Percentiles rank a stretch among this genome's conserved stretches.
Conservation (phyloP, 164 flowering plant species). For the Sedum album region DNA sequence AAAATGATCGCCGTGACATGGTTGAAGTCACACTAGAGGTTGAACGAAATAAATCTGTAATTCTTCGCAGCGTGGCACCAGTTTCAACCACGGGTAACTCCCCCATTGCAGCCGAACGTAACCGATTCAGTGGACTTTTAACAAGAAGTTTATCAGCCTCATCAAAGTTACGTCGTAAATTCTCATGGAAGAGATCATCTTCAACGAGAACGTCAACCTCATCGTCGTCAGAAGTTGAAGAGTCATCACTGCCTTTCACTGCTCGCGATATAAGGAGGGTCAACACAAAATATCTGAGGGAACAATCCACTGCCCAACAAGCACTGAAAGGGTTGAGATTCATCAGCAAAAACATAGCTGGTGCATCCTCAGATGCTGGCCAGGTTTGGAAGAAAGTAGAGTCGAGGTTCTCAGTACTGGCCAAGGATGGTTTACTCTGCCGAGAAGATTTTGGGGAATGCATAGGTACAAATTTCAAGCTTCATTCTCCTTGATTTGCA, state of each 20-base stretch:
- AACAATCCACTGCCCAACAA: conserved; percentile 55
- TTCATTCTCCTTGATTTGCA: not conserved
- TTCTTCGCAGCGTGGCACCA: conserved; percentile 53
- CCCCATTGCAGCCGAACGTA: conserved; percentile 5
- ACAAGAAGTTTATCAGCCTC: conserved; percentile 44
- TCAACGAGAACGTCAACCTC: conserved; percentile 26
- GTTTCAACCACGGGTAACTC: conserved; percentile 10
- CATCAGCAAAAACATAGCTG: conserved; percentile 43
- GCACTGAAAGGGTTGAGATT: conserved; percentile 78
- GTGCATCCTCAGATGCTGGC: conserved; percentile 18
- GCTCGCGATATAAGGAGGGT: conserved; percentile 52
- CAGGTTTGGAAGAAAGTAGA: conserved; percentile 65
- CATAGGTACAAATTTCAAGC: conserved; percentile 42
- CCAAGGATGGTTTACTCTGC: conserved; percentile 56
- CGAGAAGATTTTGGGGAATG: conserved; percentile 84
- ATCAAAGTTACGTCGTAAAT: conserved; percentile 41
- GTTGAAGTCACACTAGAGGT: conserved; percentile 81
- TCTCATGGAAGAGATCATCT: conserved; percentile 49
- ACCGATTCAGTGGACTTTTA: conserved; percentile 14
- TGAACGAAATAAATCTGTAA: conserved; percentile 37
- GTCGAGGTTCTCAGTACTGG: conserved; percentile 46
- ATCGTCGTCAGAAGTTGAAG: conserved; percentile 27
- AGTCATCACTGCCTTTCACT: conserved; percentile 10
- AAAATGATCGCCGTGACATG: conserved; percentile 31
- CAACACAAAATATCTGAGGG: conserved; percentile 47